Base-by-base conservation (phyloP, 805 yeast genomes). In the Metschnikowia hibisci region DNA sequence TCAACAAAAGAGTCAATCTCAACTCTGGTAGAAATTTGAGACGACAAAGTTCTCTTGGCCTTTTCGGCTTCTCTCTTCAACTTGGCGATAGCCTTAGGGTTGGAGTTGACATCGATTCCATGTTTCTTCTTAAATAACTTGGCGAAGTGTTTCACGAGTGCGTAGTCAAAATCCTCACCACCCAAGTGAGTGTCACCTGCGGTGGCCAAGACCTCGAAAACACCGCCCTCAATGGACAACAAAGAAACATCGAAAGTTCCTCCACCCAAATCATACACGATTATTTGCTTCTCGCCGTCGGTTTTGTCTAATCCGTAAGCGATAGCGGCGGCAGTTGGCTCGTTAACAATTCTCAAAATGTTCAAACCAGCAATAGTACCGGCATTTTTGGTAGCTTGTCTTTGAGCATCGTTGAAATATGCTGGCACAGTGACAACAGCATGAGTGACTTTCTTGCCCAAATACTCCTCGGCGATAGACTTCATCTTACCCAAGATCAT, bases 401-500 rank as follows among this genome's bases (percentile, higher is more conserved):
- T 48, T 42, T 53, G 57, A 28, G 57, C 57, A 29, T 53, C 57
- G 48, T 53, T 53, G 46, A 53, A 53, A 54, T 53, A 53, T 12
- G 57, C 57, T 10, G 57, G 57, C 10, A 48, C 52, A 27, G 57
- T 53, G 45, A 53, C 57, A 34, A 53, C 57, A 16, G 57, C 57
- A 32, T 53, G 55, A 35, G 55, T 53, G 34, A 51, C 57, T 39
- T 49, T 53, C 45, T 49, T 53, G 31, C 57, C 57, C 50, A 53
- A 45, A 48, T 53, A 53, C 35, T 50, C 55, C 39, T 53, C 57
- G 33, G 56, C 56, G 25, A 52, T 52, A n/a, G 51, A 49, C 76
- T 81, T 88, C 93, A 84, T 84, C 76, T 89, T 89, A 64, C 79
- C 73, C 63, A 89, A 76, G 53, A 89, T 84, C 96, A 90, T 90